Percentiles rank a stretch among this genome's conserved stretches.
Evolutionary conservation across 179 eudicot genomes (phyloP).

Genomic region (Amaranthus tricolor): DNA sequence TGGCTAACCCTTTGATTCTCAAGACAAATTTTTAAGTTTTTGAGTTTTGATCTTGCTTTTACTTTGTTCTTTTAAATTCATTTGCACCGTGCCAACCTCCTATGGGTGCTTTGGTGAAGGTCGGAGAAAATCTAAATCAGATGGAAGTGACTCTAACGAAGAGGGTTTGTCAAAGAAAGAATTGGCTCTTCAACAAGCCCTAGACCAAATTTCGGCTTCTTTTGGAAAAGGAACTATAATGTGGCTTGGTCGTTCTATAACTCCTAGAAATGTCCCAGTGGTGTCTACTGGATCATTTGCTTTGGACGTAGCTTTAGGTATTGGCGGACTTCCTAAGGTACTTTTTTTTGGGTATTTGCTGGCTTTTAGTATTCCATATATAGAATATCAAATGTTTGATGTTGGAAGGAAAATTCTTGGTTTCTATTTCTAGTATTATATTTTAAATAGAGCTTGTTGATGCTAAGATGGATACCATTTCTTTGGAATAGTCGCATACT

Average conservation of each 20-base stretch:
- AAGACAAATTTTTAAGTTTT: not conserved
- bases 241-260: conserved; percentile 85
- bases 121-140: conserved; percentile 65
- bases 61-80: not conserved
- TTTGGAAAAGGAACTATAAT: conserved; percentile 95
- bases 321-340: conserved; percentile 98
- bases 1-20: too few species aligned
- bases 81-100: not conserved
- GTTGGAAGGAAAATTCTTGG: not conserved
- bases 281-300: conserved; percentile 92
- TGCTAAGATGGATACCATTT: not conserved
- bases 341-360: conserved; percentile 14
- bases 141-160: conserved; percentile 76
- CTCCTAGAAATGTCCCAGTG: conserved; percentile 67
- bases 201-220: conserved; percentile 80
- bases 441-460: not conserved
- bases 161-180: conserved; percentile 83
- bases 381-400: not conserved
- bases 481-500: not conserved
- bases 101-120: conserved; percentile 38
- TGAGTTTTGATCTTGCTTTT: not conserved
- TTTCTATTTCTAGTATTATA: not conserved
- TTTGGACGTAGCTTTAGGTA: conserved; percentile 81
- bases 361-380: not conserved
- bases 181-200: conserved; percentile 71